Evolutionary conservation across 495 filamentous ascomycete genomes (phyloP), one percentile per base, ranked within the genome.

Genomic region (Parmelia sp.): DNA sequence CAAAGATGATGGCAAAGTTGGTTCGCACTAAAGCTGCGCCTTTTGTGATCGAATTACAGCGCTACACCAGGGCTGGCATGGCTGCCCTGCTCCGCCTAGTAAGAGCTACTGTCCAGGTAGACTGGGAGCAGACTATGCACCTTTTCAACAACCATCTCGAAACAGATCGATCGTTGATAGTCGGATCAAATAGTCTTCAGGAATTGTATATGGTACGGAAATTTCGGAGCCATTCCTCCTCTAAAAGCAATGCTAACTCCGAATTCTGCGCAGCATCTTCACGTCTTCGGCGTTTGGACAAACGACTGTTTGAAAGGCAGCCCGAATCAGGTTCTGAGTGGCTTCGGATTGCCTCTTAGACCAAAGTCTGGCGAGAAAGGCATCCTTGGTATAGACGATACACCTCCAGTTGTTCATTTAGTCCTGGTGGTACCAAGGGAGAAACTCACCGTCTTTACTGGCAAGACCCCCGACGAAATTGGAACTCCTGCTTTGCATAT

Each of bases 11-110:
- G 19, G 65, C 66, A 14, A 39, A 35, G 21, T n/a, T 65, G 27
- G 44, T 57, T 56, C 49, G 25, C 31, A 36, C 57, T 37, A 61
- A 37, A 9, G 29, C 44, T 29, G 35, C 62, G 12, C 21, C 40
- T 15, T 51, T 55, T 51, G 59, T 37, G 27, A 36, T 62, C 8
- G 35, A 57, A 35, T 23, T 64, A 35, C 45, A 68, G 35, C 67
- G 70, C 35, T 80, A 79, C 63, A 74, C 77, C 59, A 73, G 79
- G 53, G 74, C 70, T 42, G 78, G 72, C 53, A 76, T 83, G 56
- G 74, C 69, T 19, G 33, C 58, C 7, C 66, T 79, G 23, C 69
- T 79, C 37, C 67, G 66, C n/a, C 59, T 71, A 3, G 63, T 77
- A 37, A 73, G 72, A 59, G 56, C 44, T 14, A 66, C 64, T 19